Evolutionary conservation across 495 filamentous ascomycete genomes (phyloP), one percentile per base, ranked within the genome.

Genomic region (Entonaema liquescens): DNA sequence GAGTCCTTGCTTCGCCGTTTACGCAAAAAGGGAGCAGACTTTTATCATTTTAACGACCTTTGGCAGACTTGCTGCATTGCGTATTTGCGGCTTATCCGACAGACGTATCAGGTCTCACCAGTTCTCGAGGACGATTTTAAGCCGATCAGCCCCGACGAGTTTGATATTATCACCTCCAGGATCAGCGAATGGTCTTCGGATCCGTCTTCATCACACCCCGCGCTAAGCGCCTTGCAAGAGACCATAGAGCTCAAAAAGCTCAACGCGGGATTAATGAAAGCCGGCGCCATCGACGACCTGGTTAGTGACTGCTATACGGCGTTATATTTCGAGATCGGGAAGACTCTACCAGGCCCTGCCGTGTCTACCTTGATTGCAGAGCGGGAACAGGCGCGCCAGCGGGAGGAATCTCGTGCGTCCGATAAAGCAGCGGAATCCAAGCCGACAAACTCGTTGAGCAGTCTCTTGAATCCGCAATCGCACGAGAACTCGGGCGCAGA

Each of bases 211-310:
- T 74, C 74, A 21, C 79, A 86, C 71, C 79, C 75, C 7, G 80
- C 83, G 1, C 82, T 98, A 2, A 91, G 91, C 67, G 85, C 93
- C 5, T 83, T 99, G 36, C 88, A 93, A 57, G 96, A 99, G 61
- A 89, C 89, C 5, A 83, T 92, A 53, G 95, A 98, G 74, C 81
- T 98, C n/a, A 97, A 97, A 75, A 94, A 92, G 70, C 85, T 95
- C 42, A 97, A 97, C 77, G 88, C 88, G 52, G 89, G 89, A 58
- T 85, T 95, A 8, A 95, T 94, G 89, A 97, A 94, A 75, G 87
- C 90, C 5, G 87, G 89, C 2, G 84, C 90, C 33, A 92, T 98
- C 47, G 96, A 98, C 74, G 95, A 98, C 75, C 84, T 98, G 29
- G 90, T 97, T 59, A 89, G 88, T 13, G 95, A 99, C 76, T 85